phyloP scores from a whole-genome alignment of 352 stramenopile genomes.

The Globisporangium barbulae region DNA sequence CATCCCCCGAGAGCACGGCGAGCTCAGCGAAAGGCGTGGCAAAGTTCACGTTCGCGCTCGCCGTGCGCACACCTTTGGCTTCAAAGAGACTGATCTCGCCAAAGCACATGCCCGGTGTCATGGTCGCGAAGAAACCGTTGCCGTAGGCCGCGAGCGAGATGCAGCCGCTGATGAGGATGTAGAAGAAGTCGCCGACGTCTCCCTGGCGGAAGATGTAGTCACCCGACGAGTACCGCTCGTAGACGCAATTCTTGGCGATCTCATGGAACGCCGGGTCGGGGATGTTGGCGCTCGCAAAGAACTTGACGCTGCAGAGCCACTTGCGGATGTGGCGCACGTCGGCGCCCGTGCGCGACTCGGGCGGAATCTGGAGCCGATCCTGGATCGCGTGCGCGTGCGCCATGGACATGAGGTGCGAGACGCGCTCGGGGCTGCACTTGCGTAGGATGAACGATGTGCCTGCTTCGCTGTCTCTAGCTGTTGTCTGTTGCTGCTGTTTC shows the following conservation, averaged over 20 bases:
- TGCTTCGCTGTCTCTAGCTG: neutral
- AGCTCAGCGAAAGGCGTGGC: slow-evolving; percentile 42
- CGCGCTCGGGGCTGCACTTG: slow-evolving; percentile 33
- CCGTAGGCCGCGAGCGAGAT: slow-evolving; percentile 62
- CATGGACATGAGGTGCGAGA: slow-evolving; percentile 33
- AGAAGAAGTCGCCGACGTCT: slow-evolving; percentile 66
- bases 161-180: slow-evolving; percentile 65
- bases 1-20: slow-evolving; percentile 49
- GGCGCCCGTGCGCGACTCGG: slow-evolving; percentile 28
- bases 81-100: slow-evolving; percentile 73
- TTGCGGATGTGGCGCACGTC: slow-evolving; percentile 62
- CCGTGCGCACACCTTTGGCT: slow-evolving; percentile 42
- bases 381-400: slow-evolving; percentile 30
- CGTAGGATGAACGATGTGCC: slow-evolving; percentile 37
- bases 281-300: slow-evolving; percentile 55
- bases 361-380: slow-evolving; percentile 33
- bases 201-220: slow-evolving; percentile 74
- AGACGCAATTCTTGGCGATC: slow-evolving; percentile 43
- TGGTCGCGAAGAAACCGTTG: slow-evolving; percentile 64
- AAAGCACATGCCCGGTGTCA: slow-evolving; percentile 63
- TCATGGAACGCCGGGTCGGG: slow-evolving; percentile 52
- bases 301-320: slow-evolving; percentile 63
- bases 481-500: neutral
- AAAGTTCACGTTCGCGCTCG: slow-evolving; percentile 66
- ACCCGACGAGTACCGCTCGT: slow-evolving; percentile 35